A percentile compares a stretch with the other conserved stretches of the same genome.
phyloP scores from a whole-genome alignment of 2,329 filamentous ascomycete genomes.

The Teratosphaeria destructans region DNA sequence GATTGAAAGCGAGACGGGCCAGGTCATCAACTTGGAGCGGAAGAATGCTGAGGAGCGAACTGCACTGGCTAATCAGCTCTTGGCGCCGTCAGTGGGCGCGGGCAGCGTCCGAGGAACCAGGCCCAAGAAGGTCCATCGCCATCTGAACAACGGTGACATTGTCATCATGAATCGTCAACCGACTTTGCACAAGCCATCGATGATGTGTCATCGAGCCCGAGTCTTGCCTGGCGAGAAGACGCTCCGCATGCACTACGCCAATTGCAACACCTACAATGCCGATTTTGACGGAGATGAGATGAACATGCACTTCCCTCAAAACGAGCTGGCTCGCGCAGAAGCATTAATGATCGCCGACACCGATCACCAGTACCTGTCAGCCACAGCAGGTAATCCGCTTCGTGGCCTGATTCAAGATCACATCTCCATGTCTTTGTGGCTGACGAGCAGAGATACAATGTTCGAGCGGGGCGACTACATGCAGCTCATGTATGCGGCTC shows the following conservation, averaged over 20 bases:
- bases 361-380: constrained; percentile 92
- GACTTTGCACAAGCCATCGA: constrained; percentile 94
- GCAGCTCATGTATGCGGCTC: constrained; percentile 80
- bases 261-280: constrained; percentile 98
- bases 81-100: constrained; percentile 55
- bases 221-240: constrained; percentile 92
- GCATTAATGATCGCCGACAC: constrained; percentile 90
- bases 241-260: constrained; percentile 98
- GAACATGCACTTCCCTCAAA: constrained; percentile 99
- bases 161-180: constrained; percentile 98
- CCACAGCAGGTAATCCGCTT: constrained; percentile 84
- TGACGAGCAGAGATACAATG: constrained; percentile 86
- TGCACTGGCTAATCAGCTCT: constrained; percentile 82
- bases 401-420: constrained; percentile 97
- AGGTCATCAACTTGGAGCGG: constrained; percentile 75
- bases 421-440: constrained; percentile 82
- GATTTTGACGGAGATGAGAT: constrained; percentile 99
- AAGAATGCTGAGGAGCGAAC: constrained; percentile 83
- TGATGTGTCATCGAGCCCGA: constrained; percentile 92
- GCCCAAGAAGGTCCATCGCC: constrained; percentile 93
- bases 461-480: constrained; percentile 84
- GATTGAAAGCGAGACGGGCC: constrained; percentile 91
- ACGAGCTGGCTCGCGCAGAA: constrained; percentile 86
- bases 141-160: constrained; percentile 92
- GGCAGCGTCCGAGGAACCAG: constrained; percentile 62